These are phyloP conservation scores for Kondoa malvinella DNA, from an alignment of 768 basidiomycete species.

Conservation along the genomic window DNA sequence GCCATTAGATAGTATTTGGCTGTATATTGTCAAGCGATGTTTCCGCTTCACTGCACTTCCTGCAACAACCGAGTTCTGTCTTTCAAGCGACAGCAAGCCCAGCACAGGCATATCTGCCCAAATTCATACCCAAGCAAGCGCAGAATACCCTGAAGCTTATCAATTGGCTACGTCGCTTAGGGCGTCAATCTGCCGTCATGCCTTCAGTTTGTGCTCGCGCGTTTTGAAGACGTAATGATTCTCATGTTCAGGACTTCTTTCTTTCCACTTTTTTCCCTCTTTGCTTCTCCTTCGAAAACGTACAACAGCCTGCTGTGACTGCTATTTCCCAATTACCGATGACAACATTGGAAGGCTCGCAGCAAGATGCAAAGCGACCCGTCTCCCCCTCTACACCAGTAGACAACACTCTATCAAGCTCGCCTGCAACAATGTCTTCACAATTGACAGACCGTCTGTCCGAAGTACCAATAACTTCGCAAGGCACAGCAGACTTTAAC, in stretches of 20 bases:
- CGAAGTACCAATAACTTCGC: not conserved
- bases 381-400: not conserved
- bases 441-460: not conserved
- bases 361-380: too few relatives aligned
- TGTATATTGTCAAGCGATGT: not conserved
- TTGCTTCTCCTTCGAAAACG: not conserved
- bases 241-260: too few relatives aligned
- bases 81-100: not conserved
- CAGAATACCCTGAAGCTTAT: too few relatives aligned
- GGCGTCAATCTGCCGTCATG: too few relatives aligned
- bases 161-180: too few relatives aligned
- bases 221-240: too few relatives aligned
- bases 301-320: not conserved
- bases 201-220: too few relatives aligned
- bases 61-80: not conserved
- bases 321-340: not conserved
- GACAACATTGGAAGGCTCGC: not conserved
- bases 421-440: not conserved
- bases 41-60: too few relatives aligned
- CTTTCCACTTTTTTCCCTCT: not conserved
- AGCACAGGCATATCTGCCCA: too few relatives aligned
- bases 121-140: too few relatives aligned
- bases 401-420: not conserved
- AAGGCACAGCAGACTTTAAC: not conserved
- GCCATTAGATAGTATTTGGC: not conserved